Evolutionary conservation across 805 yeast genomes (phyloP), one percentile per base, ranked within the genome.

Genomic region (Wickerhamomyces mucosus): DNA sequence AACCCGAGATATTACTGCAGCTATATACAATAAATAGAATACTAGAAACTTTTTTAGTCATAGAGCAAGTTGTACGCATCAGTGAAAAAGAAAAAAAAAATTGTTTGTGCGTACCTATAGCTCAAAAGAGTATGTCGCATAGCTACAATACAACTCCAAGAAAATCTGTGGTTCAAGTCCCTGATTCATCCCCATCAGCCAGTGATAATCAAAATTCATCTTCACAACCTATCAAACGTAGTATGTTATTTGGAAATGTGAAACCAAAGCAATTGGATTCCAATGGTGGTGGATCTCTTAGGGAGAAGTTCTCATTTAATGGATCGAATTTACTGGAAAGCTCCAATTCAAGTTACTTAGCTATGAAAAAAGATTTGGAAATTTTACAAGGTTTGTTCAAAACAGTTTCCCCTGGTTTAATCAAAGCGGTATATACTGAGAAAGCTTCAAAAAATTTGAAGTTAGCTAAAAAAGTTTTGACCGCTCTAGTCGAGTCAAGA

Each of bases 161-260:
- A 38, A 37, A 35, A 27, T 32, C 53, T 3, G 55, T 57, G 17
- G 53, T 71, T 4, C 74, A 70, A 38, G 72, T 70, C 5, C 74
- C 71, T 3, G 67, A 61, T 34, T 67, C 75, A 1, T 68, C 75
- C 1, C 72, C 70, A 9, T 43, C 53, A 12, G 36, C 38, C 5
- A 31, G 33, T 4, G 12, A 31, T 21, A 20, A 20, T 7, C 20
- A 18, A 12, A 39, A 33, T 18, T 26, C 38, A n/a, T 33, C 42
- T 16, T 49, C 33, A 26, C 41, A 6, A 28, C 12, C 8, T 16
- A 15, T n/a, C 20, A 15, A 21, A 16, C 16, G 17, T 18, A 21
- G 26, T 16, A 10, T 28, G 13, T 16, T 33, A 34, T 15, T 35
- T 29, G 18, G 41, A n/a, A n/a, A n/a, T n/a, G n/a, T 33, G 29